Base-by-base conservation (phyloP, 495 filamentous ascomycete species). In the Pseudevernia furfuracea region DNA sequence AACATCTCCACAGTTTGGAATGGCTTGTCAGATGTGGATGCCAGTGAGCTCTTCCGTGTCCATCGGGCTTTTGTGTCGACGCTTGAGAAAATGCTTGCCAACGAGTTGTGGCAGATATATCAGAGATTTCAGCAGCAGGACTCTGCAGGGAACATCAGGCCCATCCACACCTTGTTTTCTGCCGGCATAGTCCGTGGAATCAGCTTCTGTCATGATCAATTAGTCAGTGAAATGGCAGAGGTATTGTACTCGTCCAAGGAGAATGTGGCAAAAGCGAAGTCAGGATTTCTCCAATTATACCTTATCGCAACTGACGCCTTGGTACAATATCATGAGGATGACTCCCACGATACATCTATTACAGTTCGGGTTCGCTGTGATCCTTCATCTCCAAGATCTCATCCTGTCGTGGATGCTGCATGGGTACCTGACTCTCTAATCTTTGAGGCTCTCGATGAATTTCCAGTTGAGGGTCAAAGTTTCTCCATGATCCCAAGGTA, bases 1-100 rank as follows among this genome's bases (percentile, higher is more conserved):
- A 56, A 65, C 28, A 52, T 65, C 12, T 60, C 58, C 30, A 72
- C 69, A 38, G 61, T 53, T 30, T 71, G 69, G 69, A 69, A 66
- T 25, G 67, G 67, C 36, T 58, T 72, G 7, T 49, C 61, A 23
- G 37, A 63, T 46, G 41, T 32, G 19, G 61, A 63, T 28, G 67
- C 64, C 34, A 48, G 65, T 12, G 53, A 53, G 23, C 59, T 72
- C 6, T 60, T 67, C 12, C 52, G 56, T 15, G 67, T 71, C 55
- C 67, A 71, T 36, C 36, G 61, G 25, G 25, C 52, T 28, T 67
- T 69, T 48, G 62, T 56, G 23, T 48, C 17, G 17, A 62, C 56
- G 28, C 60, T 71, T 23, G 58, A 72, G 43, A 44, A 46, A 4
- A 55, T 72, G 34, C 63, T 70, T 43, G 55, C 64, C 23, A 44